Percentiles rank a stretch among this genome's conserved stretches.
phyloP scores from a whole-genome alignment of 2,329 filamentous ascomycete species.

The Parastagonospora avenae region DNA sequence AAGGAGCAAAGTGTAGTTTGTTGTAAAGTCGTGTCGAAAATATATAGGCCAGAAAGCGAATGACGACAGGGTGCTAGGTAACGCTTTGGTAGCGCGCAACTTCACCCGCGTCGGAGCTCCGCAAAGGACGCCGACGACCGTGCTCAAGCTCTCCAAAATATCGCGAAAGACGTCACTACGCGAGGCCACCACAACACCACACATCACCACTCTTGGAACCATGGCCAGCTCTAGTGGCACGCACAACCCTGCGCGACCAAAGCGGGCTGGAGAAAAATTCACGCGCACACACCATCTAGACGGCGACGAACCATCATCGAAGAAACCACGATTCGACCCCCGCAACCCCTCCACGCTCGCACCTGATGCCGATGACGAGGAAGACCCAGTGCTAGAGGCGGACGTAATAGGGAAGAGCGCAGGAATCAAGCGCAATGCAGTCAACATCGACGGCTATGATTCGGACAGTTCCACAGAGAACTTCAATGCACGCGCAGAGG shows the following conservation, averaged over 20 bases:
- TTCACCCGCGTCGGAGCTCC: background rate
- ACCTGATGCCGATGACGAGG: slow-evolving; percentile 76
- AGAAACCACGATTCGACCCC: slow-evolving; percentile 90
- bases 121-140: slow-evolving; percentile 18
- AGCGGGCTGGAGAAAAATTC: slow-evolving; percentile 81
- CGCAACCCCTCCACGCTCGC: slow-evolving; percentile 93
- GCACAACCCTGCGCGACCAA: slow-evolving; percentile 70
- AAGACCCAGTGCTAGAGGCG: slow-evolving; percentile 79
- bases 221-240: slow-evolving; percentile 39
- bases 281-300: slow-evolving; percentile 73
- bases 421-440: slow-evolving; percentile 85
- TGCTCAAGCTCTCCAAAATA: slow-evolving; percentile 23
- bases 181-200: background rate
- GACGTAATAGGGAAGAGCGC: slow-evolving; percentile 84
- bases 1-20: background rate
- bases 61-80: slow-evolving; percentile 14
- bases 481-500: slow-evolving; percentile 75
- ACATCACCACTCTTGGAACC: background rate
- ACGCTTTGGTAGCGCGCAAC: slow-evolving; percentile 20
- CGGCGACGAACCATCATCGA: slow-evolving; percentile 59
- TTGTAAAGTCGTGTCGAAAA: background rate
- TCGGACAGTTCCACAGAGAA: slow-evolving; percentile 91
- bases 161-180: slow-evolving; percentile 19
- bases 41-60: slow-evolving; percentile 5
- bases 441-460: slow-evolving; percentile 97